A percentile compares a stretch with the other conserved stretches of the same genome.
Conservation (phyloP, 2,329 filamentous ascomycete species). For the Colletotrichum camelliae region DNA sequence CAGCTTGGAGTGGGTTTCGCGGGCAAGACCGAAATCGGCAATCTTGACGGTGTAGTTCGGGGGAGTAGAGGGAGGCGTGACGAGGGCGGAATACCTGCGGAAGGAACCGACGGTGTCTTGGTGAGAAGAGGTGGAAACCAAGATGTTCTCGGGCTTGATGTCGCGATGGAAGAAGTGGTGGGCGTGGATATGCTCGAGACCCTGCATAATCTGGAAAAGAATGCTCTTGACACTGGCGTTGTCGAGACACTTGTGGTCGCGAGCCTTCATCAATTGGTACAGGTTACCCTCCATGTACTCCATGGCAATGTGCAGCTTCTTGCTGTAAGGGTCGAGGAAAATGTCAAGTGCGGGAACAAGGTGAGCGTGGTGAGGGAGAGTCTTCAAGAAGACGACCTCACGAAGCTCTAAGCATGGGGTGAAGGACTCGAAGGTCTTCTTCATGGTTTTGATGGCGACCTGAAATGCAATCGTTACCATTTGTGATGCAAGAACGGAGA, state of each 20-base stretch:
- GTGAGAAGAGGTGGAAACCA: slow-evolving; percentile 89
- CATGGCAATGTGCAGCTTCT: slow-evolving; percentile 98
- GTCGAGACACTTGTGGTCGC: slow-evolving; percentile 93
- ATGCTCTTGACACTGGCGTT: slow-evolving; percentile 96
- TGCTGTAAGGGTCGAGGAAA: slow-evolving; percentile 94
- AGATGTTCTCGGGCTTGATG: slow-evolving; percentile 98
- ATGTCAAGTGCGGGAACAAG: slow-evolving; percentile 98
- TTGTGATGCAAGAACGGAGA: neutral
- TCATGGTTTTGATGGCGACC: slow-evolving; percentile 99
- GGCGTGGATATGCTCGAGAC: slow-evolving; percentile 95
- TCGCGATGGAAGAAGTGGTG: slow-evolving; percentile 98
- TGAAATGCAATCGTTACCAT: slow-evolving; percentile 39
- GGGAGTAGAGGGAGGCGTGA: slow-evolving; percentile 94
- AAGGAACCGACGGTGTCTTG: slow-evolving; percentile 82
- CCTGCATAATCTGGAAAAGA: slow-evolving; percentile 94
- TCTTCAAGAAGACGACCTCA: slow-evolving; percentile 95
- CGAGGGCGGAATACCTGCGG: slow-evolving; percentile 88
- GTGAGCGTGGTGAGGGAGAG: slow-evolving; percentile 85
- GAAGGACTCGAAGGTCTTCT: slow-evolving; percentile 97
- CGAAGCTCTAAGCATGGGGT: slow-evolving; percentile 88
- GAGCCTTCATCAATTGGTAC: slow-evolving; percentile 98
- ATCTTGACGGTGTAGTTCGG: slow-evolving; percentile 97
- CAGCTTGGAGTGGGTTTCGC: slow-evolving; percentile 94
- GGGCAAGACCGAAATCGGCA: slow-evolving; percentile 95
- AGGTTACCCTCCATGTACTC: slow-evolving; percentile 99